Percentiles rank a stretch among this genome's conserved stretches.
Evolutionary conservation across 176 grass and related monocot species (phyloP).

Genomic region (Triticum monococcum): DNA sequence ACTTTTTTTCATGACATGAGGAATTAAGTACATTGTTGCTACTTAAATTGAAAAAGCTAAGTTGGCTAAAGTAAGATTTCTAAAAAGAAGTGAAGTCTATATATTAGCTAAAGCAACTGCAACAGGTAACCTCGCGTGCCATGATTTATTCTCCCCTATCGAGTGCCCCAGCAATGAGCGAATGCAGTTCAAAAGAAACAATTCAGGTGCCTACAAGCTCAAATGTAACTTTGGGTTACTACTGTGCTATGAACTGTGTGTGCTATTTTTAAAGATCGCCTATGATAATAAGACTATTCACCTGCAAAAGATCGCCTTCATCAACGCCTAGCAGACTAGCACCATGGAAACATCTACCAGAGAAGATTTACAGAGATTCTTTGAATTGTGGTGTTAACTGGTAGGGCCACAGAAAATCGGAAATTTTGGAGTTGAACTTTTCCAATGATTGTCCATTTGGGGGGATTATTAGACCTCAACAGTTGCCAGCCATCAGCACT

Average conservation of each 20-base stretch:
- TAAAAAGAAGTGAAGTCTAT: slow-evolving; percentile 42
- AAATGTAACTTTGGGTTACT: slow-evolving; percentile 16
- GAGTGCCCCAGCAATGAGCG: neutral
- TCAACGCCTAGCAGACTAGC: slow-evolving; percentile 26
- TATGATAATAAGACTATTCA: slow-evolving; percentile 25
- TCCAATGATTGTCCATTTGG: slow-evolving; percentile 37
- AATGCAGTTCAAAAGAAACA: slow-evolving; percentile 31
- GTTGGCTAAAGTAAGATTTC: slow-evolving; percentile 37
- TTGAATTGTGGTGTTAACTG: slow-evolving; percentile 24
- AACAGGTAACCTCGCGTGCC: slow-evolving; percentile 18
- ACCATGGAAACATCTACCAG: slow-evolving; percentile 19
- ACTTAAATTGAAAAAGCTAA: slow-evolving; percentile 38
- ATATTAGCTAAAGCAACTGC: slow-evolving; percentile 45
- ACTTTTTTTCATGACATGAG: slow-evolving; percentile 28
- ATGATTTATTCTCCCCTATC: slow-evolving; percentile 46
- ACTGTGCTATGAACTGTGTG: slow-evolving; percentile 6
- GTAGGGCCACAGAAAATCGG: neutral
- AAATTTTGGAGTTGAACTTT: slow-evolving; percentile 27
- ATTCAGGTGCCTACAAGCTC: slow-evolving; percentile 15
- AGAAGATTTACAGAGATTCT: slow-evolving; percentile 20
- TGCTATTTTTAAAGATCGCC: slow-evolving; percentile 15
- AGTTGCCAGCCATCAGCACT: slow-evolving; percentile 36
- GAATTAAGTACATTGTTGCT: slow-evolving; percentile 42
- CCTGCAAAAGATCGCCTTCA: slow-evolving; percentile 18
- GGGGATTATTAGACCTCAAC: slow-evolving; percentile 30